Evolutionary conservation across 305 asterid genomes (phyloP).

Genomic region (Fraxinus platypoda): DNA sequence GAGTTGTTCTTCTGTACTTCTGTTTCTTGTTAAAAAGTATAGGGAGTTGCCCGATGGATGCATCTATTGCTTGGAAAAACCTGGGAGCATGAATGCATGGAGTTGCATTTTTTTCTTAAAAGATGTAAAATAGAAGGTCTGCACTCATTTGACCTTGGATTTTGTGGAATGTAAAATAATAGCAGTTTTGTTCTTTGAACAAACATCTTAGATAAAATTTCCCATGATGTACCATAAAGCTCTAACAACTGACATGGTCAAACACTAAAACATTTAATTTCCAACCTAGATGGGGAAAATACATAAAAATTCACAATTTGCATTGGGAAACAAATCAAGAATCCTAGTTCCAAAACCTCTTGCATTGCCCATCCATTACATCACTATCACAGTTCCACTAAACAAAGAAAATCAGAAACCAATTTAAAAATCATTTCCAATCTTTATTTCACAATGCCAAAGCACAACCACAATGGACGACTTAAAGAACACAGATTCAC

Average conservation of each 20-base stretch:
- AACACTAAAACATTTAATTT: neutral
- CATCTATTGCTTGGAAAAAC: neutral
- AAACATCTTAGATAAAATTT: slow-evolving; percentile 6
- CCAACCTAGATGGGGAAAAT: slow-evolving; percentile 1
- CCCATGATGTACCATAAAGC: neutral
- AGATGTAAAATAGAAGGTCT: neutral
- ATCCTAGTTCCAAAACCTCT: neutral
- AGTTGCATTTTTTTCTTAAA: neutral
- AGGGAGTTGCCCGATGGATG: neutral
- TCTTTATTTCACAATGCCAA: neutral
- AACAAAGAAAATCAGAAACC: neutral
- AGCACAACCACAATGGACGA: neutral
- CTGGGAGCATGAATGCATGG: neutral
- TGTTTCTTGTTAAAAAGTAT: neutral
- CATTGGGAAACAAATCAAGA: neutral
- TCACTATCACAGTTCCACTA: neutral
- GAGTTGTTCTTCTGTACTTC: slow-evolving; percentile 12
- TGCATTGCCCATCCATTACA: neutral
- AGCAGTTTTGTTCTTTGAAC: neutral
- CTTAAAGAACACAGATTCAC: neutral
- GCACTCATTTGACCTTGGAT: neutral
- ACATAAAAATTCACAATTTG: neutral
- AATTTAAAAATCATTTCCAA: neutral
- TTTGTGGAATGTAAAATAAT: neutral
- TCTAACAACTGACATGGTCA: neutral